A percentile compares a stretch with the other conserved stretches of the same genome.
These are phyloP conservation scores for Fusarium albosuccineum DNA, from an alignment of 2,329 filamentous ascomycete genomes.

Conservation along the genomic window DNA sequence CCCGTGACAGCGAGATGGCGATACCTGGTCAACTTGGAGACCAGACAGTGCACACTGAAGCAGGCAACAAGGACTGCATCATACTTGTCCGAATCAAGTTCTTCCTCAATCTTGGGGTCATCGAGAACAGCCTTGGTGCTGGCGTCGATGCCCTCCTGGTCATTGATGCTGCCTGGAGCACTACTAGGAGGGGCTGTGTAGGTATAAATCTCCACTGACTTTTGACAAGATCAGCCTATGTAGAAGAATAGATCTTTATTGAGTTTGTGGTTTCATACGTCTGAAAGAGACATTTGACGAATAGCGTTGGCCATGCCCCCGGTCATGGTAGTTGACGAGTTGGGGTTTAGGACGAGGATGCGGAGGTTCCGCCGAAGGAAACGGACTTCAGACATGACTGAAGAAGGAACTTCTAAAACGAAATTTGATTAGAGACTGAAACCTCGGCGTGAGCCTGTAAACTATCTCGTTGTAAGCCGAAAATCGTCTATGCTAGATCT, in stretches of 20 bases:
- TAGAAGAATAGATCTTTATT: constrained; percentile 1
- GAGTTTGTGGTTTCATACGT: constrained; percentile 33
- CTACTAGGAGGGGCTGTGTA: constrained; percentile 72
- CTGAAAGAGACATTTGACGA: constrained; percentile 52
- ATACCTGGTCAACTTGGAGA: constrained; percentile 65
- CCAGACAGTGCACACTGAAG: constrained; percentile 87
- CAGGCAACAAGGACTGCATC: constrained; percentile 90
- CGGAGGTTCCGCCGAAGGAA: constrained; percentile 38
- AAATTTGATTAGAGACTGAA: not conserved
- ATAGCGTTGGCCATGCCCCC: constrained; percentile 69
- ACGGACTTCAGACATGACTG: constrained; percentile 40
- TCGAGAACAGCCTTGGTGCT: constrained; percentile 74
- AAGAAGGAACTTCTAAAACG: not conserved
- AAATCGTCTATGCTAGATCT: constrained; percentile 7
- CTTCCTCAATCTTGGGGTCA: constrained; percentile 58
- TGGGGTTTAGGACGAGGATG: constrained; percentile 83
- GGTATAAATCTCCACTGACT: constrained; percentile 66
- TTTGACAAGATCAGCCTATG: constrained; percentile 31
- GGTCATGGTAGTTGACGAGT: constrained; percentile 81
- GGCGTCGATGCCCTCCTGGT: constrained; percentile 73
- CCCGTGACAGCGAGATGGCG: constrained; percentile 61
- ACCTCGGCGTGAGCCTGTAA: not conserved
- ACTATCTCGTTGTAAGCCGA: not conserved
- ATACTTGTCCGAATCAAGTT: constrained; percentile 60
- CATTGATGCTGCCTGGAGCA: constrained; percentile 82